These are phyloP conservation scores for Aspergillus felis DNA, from an alignment of 2,329 filamentous ascomycete genomes.

Conservation along the genomic window DNA sequence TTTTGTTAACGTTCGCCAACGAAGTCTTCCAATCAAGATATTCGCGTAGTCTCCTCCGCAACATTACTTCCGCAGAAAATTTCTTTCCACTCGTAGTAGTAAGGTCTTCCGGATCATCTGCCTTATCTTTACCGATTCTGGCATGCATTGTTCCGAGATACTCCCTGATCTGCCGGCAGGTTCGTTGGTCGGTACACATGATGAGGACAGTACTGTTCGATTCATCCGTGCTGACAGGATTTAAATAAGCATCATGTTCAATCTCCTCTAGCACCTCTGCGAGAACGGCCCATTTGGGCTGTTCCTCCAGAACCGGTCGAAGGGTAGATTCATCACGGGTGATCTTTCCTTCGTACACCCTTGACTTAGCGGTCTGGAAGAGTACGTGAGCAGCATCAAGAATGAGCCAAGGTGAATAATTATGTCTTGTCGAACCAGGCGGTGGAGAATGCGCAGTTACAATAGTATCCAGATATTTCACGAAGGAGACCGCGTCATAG, in stretches of 20 bases:
- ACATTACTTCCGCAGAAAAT: constrained; percentile 79
- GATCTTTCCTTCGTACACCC: constrained; percentile 77
- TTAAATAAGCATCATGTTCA: constrained; percentile 82
- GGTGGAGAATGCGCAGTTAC: constrained; percentile 85
- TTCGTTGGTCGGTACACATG: constrained; percentile 88
- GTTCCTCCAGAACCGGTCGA: constrained; percentile 80
- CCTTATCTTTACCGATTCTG: constrained; percentile 39
- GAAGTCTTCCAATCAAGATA: constrained; percentile 90
- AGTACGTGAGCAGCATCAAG: constrained; percentile 92
- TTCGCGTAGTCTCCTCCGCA: constrained; percentile 78
- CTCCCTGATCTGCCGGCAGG: constrained; percentile 82
- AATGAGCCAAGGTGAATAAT: constrained; percentile 93
- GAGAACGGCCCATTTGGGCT: constrained; percentile 87
- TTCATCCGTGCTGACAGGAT: constrained; percentile 69
- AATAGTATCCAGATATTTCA: constrained; percentile 91
- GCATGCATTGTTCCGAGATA: constrained; percentile 89
- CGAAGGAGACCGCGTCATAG: constrained; percentile 85
- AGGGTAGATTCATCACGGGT: constrained; percentile 61
- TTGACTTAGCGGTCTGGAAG: constrained; percentile 81
- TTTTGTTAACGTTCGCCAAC: constrained; percentile 73
- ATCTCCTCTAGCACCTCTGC: constrained; percentile 93
- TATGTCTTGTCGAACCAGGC: constrained; percentile 80
- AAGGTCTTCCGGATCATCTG: constrained; percentile 45
- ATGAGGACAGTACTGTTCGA: constrained; percentile 90
- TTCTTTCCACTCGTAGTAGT: constrained; percentile 54